Evolutionary conservation across 805 yeast genomes (phyloP), one percentile per base, ranked within the genome.

Genomic region (Cyberlindnera mississippiensis): DNA sequence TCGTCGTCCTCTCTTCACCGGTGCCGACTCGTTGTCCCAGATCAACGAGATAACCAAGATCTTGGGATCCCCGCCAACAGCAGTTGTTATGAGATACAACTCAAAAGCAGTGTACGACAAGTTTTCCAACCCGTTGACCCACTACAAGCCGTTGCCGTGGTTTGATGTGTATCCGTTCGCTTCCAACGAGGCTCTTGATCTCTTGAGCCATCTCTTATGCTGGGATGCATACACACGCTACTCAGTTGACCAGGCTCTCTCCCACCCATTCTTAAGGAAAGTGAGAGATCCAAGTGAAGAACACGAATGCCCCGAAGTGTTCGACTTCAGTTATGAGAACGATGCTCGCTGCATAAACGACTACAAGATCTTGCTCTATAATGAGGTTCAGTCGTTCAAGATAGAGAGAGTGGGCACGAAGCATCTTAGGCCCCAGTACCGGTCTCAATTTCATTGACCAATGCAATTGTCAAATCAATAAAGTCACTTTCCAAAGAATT

Each of bases 1-100:
- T 0, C 68, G 96, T 46, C 73, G 72, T 53, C 96, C 96, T 1
- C 59, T 88, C 13, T 89, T 90, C 58, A 76, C 79, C 37, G 97
- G 96, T 0, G 75, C 75, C 44, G 80, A 80, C 59, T 81, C 82
- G 43, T 52, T 76, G 46, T 83, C 82, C 48, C 98, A 90, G 61
- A 61, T 87, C 8, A 71, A 68, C 33, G 83, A 78, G 55, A 85
- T 90, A 15, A 64, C 80, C 40, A 76, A 78, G 54, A 71, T 84
- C 1, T 62, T 88, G 37, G 97, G 96, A 0, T 64, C 80, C 0
- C 96, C 96, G 0, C 61, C 80, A 0, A 66, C 61, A 24, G 71
- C 66, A 3, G 59, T 75, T 2, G 60, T 79, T 7, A 33, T 53
- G 16, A 55, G 58, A n/a, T 76, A 66, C 59, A 74, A 73, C 2